Evolutionary conservation across 805 yeast species (phyloP).

Genomic region (Wickerhamomyces rabaulensis): DNA sequence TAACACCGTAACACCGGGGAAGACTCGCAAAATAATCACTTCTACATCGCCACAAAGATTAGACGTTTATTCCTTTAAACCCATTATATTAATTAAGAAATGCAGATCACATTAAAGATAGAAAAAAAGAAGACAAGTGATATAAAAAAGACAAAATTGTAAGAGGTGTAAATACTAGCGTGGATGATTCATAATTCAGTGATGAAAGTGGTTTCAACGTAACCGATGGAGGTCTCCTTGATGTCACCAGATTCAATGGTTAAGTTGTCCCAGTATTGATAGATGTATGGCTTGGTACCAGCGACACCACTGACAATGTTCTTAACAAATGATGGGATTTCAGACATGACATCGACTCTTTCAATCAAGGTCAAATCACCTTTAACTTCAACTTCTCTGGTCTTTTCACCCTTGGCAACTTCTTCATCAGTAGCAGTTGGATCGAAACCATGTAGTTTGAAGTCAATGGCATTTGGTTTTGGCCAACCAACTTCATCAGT

Average conservation of each 20-base stretch:
- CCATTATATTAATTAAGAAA: background rate
- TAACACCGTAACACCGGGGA: too few species aligned
- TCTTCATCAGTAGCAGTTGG: conserved; percentile 40
- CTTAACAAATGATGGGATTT: conserved; percentile 91
- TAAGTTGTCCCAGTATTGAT: conserved; percentile 76
- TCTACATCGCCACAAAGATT: background rate
- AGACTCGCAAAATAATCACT: too few species aligned
- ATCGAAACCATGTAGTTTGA: conserved; percentile 48
- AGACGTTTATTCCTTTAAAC: background rate
- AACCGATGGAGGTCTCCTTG: conserved; percentile 60
- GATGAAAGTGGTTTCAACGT: conserved; percentile 80
- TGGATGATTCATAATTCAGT: conserved; percentile 23
- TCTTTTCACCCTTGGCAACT: conserved; percentile 29
- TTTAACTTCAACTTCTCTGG: conserved; percentile 42
- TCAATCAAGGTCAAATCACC: conserved; percentile 73
- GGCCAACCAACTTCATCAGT: conserved; percentile 86
- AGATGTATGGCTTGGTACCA: conserved; percentile 95
- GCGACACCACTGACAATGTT: conserved; percentile 90
- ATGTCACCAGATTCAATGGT: conserved; percentile 37
- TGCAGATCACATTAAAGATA: background rate
- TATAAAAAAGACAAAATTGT: background rate
- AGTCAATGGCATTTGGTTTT: conserved; percentile 64
- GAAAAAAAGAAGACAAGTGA: background rate
- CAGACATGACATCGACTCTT: conserved; percentile 96
- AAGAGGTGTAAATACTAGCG: background rate